Percentiles rank a stretch among this genome's conserved stretches.
Evolutionary conservation across 1,139 yeast genomes (phyloP).

Genomic region (Candida glucosophila): DNA sequence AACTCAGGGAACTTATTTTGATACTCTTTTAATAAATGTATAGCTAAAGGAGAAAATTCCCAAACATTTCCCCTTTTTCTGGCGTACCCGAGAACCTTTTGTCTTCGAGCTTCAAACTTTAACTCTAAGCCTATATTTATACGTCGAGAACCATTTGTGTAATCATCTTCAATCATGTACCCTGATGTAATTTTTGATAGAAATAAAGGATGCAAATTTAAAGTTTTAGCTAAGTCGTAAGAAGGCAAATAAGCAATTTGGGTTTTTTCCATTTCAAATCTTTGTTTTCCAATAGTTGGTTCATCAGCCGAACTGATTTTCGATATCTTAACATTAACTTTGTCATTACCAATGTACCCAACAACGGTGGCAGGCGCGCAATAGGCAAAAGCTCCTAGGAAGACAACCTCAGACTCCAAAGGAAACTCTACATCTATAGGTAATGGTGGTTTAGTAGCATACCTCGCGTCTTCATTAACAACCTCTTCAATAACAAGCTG

Average conservation of each 20-base stretch:
- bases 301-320: constrained; percentile 45
- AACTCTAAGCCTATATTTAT: constrained; percentile 79
- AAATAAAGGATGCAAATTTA: constrained; percentile 54
- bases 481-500: constrained; percentile 77
- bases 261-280: constrained; percentile 49
- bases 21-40: constrained; percentile 58
- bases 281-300: constrained; percentile 53
- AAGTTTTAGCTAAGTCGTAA: constrained; percentile 50
- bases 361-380: constrained; percentile 76
- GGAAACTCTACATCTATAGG: constrained; percentile 85
- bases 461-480: constrained; percentile 65
- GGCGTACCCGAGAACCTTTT: constrained; percentile 84
- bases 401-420: constrained; percentile 59
- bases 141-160: constrained; percentile 31
- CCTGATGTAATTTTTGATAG: constrained; percentile 74
- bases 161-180: constrained; percentile 48
- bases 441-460: constrained; percentile 59
- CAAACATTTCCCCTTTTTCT: constrained; percentile 61
- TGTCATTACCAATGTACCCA: constrained; percentile 49
- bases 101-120: constrained; percentile 71
- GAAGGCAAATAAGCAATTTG: constrained; percentile 60
- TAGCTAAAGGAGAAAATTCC: constrained; percentile 77
- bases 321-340: constrained; percentile 43
- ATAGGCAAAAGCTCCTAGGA: constrained; percentile 80
- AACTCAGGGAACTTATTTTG: constrained; percentile 52